These are phyloP conservation scores for Hanseniaspora jakobsenii DNA, from an alignment of 805 yeast species.

Conservation along the genomic window DNA sequence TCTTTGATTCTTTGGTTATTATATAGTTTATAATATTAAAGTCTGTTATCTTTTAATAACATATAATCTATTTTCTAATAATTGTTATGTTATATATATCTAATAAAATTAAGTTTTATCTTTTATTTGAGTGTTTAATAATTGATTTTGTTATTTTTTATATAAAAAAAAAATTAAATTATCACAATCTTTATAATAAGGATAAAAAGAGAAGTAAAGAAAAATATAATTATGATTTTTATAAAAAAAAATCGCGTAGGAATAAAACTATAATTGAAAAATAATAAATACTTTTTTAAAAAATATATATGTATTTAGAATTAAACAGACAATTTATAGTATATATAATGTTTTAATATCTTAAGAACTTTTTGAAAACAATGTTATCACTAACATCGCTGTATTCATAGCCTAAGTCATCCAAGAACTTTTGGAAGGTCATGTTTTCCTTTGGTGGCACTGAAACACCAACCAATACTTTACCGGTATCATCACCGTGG, in stretches of 20 bases:
- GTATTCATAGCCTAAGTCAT: slow-evolving; percentile 61
- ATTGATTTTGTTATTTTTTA: neutral
- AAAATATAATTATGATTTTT: no score
- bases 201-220: no score
- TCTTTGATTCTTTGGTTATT: neutral
- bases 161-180: neutral
- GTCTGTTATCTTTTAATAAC: no score
- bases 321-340: neutral
- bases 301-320: neutral
- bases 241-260: no score
- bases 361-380: slow-evolving; percentile 72
- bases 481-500: slow-evolving; percentile 91
- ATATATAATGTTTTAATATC: no score
- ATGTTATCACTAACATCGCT: slow-evolving; percentile 73
- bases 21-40: no score
- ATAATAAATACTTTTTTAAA: neutral
- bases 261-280: no score
- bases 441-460: slow-evolving; percentile 61
- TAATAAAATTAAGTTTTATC: no score
- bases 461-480: slow-evolving; percentile 78
- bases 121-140: no score
- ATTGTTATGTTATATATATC: no score
- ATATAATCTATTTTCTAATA: no score
- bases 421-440: slow-evolving; percentile 56
- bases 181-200: neutral